These are phyloP conservation scores for Aegilops longissima DNA, from an alignment of 176 grass and related monocot species.

Conservation along the genomic window DNA sequence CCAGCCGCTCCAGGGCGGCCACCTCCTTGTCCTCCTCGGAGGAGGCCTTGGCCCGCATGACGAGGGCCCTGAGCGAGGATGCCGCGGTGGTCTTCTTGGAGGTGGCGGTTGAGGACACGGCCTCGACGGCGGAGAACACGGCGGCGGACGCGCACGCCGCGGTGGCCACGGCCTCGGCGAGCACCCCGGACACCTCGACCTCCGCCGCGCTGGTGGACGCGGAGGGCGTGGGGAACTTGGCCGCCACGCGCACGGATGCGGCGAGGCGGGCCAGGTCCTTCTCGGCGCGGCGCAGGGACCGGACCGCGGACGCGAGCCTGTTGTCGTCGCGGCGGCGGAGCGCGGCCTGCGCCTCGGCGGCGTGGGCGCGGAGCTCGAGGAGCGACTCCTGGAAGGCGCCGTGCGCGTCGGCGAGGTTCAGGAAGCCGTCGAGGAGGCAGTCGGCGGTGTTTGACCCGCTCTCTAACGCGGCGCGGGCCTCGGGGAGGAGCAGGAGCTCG, in stretches of 20 bases:
- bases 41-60: slow-evolving; percentile 18
- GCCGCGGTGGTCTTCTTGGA: slow-evolving; percentile 24
- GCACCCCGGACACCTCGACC: slow-evolving; percentile 34
- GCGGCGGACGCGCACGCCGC: slow-evolving; percentile 23
- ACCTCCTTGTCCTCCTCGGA: slow-evolving; percentile 32
- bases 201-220: background rate
- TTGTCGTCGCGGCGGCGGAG: slow-evolving; percentile 40
- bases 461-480: background rate
- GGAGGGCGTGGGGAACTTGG: background rate
- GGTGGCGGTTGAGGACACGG: slow-evolving; percentile 12
- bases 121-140: slow-evolving; percentile 17
- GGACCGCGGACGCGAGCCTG: slow-evolving; percentile 27
- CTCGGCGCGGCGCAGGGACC: slow-evolving; percentile 33
- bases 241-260: slow-evolving; percentile 18
- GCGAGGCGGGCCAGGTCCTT: slow-evolving; percentile 46
- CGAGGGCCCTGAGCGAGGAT: background rate
- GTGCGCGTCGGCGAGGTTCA: slow-evolving; percentile 66
- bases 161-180: slow-evolving; percentile 35
- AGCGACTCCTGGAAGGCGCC: slow-evolving; percentile 44
- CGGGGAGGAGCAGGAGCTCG: slow-evolving; percentile 48
- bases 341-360: slow-evolving; percentile 43
- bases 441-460: background rate
- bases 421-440: slow-evolving; percentile 58
- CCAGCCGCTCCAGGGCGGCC: background rate
- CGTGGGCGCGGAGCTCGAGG: slow-evolving; percentile 33